Evolutionary conservation across 2,329 filamentous ascomycete genomes (phyloP).

Genomic region (Karstenula rhodostoma): DNA sequence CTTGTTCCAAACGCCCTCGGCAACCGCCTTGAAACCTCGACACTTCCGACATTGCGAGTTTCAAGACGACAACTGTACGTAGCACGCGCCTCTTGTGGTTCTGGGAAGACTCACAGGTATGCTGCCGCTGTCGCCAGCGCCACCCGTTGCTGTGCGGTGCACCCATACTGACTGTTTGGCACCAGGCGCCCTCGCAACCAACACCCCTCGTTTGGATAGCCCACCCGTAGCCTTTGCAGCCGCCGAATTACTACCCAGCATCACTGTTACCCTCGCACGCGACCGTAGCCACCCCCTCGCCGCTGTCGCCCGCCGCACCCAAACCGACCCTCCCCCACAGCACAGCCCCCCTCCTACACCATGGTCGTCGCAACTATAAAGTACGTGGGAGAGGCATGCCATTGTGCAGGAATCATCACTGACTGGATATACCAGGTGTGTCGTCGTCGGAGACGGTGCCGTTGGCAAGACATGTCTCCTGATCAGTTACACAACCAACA

Average conservation of each 20-base stretch:
- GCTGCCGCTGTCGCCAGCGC: constrained; percentile 30
- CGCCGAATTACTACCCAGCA: constrained; percentile 5
- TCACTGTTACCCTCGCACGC: constrained; percentile 1
- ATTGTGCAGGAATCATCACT: constrained; percentile 4
- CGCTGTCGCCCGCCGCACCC: constrained; percentile 3
- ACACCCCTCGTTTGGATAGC: constrained; percentile 50
- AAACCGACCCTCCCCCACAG: constrained; percentile 1
- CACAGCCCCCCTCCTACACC: constrained; percentile 23
- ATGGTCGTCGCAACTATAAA: constrained; percentile 55
- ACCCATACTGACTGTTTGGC: constrained; percentile 36
- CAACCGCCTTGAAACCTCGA: constrained; percentile 42
- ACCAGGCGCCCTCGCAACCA: constrained; percentile 37
- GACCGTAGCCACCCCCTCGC: neutral
- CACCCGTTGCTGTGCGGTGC: constrained; percentile 27
- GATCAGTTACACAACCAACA: constrained; percentile 99
- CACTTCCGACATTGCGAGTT: constrained; percentile 49
- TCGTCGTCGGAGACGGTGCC: constrained; percentile 98
- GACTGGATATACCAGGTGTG: constrained; percentile 71
- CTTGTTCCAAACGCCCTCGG: constrained; percentile 31
- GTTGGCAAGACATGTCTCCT: constrained; percentile 99
- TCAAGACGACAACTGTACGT: constrained; percentile 45
- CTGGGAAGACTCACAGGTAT: constrained; percentile 43
- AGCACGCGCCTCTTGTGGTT: constrained; percentile 45
- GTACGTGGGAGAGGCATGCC: constrained; percentile 34
- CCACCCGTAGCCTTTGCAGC: constrained; percentile 26